These are phyloP conservation scores for Chlamydomonas sp. DNA, from an alignment of 139 green algal genomes.

Conservation along the genomic window DNA sequence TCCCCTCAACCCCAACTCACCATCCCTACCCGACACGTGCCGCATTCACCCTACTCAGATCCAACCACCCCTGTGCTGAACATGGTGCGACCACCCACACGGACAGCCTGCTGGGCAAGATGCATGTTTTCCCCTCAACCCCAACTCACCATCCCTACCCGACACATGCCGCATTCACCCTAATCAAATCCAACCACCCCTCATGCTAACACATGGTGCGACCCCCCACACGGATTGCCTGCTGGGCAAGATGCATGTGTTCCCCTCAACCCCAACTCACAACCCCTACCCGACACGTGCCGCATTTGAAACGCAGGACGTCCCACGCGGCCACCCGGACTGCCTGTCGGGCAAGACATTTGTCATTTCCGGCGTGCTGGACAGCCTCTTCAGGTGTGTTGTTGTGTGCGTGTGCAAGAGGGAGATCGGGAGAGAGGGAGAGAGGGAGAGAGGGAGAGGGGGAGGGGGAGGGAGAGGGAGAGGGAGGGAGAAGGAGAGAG, in stretches of 20 bases:
- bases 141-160: too few species aligned
- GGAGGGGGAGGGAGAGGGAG: not conserved
- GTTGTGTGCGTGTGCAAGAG: not conserved
- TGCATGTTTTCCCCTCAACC: too few species aligned
- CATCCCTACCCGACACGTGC: too few species aligned
- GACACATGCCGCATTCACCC: too few species aligned
- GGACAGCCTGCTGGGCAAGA: too few species aligned
- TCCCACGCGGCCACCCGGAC: constrained; percentile 72
- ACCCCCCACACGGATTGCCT: not conserved
- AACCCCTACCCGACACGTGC: not conserved
- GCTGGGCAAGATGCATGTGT: not conserved
- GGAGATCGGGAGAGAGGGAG: not conserved
- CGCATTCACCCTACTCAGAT: too few species aligned
- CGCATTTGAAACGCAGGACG: constrained; percentile 8
- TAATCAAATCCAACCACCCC: not conserved
- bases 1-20: too few species aligned
- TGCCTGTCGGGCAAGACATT: constrained; percentile 80
- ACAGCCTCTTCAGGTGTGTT: constrained; percentile 56
- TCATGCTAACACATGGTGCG: not conserved
- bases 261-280: too few species aligned
- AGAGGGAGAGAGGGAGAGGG: too few species aligned
- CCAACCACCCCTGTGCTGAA: too few species aligned
- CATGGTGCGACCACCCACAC: too few species aligned
- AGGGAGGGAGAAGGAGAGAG: not conserved
- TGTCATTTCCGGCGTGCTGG: constrained; percentile 80